Evolutionary conservation across 2,329 filamentous ascomycete genomes (phyloP).

Genomic region (Pseudocercospora cruenta): DNA sequence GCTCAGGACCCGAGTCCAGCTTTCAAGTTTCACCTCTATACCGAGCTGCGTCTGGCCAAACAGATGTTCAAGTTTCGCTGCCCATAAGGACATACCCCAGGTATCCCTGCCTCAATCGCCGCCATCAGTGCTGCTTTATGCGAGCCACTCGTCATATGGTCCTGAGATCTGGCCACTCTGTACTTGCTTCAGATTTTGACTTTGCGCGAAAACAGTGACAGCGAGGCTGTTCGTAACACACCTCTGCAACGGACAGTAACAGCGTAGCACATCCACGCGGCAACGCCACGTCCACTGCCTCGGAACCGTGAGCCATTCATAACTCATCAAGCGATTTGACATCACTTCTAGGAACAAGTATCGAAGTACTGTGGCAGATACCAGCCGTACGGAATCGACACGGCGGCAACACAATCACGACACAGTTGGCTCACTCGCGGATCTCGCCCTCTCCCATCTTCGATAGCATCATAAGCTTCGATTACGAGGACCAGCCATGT

Average conservation of each 20-base stretch:
- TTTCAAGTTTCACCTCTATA: neutral
- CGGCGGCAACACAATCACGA: neutral
- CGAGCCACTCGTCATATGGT: neutral
- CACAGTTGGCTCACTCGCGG: neutral
- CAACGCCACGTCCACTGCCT: conserved; percentile 4
- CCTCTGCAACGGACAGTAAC: neutral
- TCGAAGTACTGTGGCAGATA: neutral
- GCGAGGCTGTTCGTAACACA: conserved; percentile 4
- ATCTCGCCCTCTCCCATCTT: neutral
- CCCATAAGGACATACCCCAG: neutral
- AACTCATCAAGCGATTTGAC: neutral
- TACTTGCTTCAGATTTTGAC: neutral
- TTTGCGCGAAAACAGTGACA: neutral
- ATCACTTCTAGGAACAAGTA: conserved; percentile 2
- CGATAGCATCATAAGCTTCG: neutral
- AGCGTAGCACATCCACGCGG: conserved; percentile 3
- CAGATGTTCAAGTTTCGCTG: neutral
- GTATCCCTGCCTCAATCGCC: neutral
- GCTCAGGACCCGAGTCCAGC: neutral
- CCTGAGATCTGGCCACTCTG: neutral
- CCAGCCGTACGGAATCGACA: conserved; percentile 2
- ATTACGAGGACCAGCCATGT: neutral
- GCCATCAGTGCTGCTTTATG: neutral
- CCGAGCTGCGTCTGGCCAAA: neutral
- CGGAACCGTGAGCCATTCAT: neutral